Percentiles rank a stretch among this genome's conserved stretches.
These are phyloP conservation scores for Trichoderma virens DNA, from an alignment of 495 filamentous ascomycete genomes.

Conservation along the genomic window DNA sequence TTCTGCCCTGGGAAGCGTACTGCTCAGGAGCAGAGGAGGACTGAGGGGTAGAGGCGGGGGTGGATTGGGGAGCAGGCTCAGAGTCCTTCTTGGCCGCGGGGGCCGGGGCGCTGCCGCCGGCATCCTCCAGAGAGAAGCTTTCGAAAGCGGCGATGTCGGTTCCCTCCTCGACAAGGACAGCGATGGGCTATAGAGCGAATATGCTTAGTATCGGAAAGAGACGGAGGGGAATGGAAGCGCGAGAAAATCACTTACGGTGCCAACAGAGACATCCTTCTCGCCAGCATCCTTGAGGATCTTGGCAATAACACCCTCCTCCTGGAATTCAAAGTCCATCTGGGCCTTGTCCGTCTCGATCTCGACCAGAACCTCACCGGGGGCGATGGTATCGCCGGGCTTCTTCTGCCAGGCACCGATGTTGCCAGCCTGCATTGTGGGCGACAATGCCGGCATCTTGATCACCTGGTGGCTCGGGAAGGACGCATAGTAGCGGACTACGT, in stretches of 20 bases:
- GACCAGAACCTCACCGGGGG: slow-evolving; percentile 93
- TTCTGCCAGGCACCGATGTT: slow-evolving; percentile 99
- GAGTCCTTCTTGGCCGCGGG: slow-evolving; percentile 54
- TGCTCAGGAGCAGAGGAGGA: slow-evolving; percentile 55
- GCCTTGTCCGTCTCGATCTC: slow-evolving; percentile 99
- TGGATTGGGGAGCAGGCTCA: slow-evolving; percentile 51
- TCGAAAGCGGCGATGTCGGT: slow-evolving; percentile 80
- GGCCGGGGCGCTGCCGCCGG: slow-evolving; percentile 69
- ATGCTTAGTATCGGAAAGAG: slow-evolving; percentile 10
- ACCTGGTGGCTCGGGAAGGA: slow-evolving; percentile 86
- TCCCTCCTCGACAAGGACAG: slow-evolving; percentile 86
- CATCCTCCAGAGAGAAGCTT: slow-evolving; percentile 79
- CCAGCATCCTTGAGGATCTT: slow-evolving; percentile 92
- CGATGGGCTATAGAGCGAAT: slow-evolving; percentile 66
- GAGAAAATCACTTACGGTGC: slow-evolving; percentile 62
- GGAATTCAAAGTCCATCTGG: slow-evolving; percentile 99
- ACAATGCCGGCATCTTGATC: slow-evolving; percentile 96
- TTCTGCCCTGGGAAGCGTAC: slow-evolving; percentile 63
- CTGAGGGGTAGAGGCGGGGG: slow-evolving; percentile 50
- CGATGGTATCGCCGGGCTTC: slow-evolving; percentile 80
- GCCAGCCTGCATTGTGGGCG: slow-evolving; percentile 93
- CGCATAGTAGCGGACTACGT: slow-evolving; percentile 50
- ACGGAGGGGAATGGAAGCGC: slow-evolving; percentile 19
- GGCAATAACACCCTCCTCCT: slow-evolving; percentile 93
- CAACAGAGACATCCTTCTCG: slow-evolving; percentile 91